Base-by-base conservation (phyloP, 2,329 filamentous ascomycete species). In the Plenodomus biglobosus region DNA sequence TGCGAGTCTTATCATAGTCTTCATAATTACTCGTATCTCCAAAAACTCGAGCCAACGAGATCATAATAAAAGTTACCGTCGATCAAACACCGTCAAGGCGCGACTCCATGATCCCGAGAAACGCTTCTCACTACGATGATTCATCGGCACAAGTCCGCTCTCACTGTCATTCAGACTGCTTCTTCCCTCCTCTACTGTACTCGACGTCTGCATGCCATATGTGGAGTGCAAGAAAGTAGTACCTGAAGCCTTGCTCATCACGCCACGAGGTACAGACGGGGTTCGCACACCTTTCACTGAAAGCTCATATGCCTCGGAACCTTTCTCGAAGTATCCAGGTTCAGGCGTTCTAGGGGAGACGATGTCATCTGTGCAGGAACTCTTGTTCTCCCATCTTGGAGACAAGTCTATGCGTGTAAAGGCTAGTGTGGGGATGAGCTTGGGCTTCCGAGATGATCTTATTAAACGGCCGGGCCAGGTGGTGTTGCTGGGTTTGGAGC, bases 41-140 rank as follows among this genome's bases (percentile, higher is more conserved):
- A 3, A 32, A 15, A 15, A 7, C 3, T 15, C 27, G 15, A 11
- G 8, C 8, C 11, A 32, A 15, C 11, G 8, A 32, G 7, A 11
- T 6, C 11, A 11, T 15, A 15, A 11, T 3, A 32, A 11, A 18
- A 13, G 24, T 40, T 27, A 48, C 21, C 27, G 42, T 21, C 47
- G 47, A 7, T 56, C 42, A 35, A 56, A 40, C 19, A 51, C 15
- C 39, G 46, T 44, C 13, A 56, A 43, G 8, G 53, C 53, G 21
- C 40, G 41, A 34, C 50, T 56, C 50, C 53, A 56, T 4, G 50
- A 44, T 8, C 53, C 50, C 17, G 53, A 56, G 19, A 43, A 38
- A 2, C 53, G 47, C 17, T 51, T 30, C 24, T 48, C 42, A 8
- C 40, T 47, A 15, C 40, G 27, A 10, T 6, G 27, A 32, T 42